Conservation (phyloP, 306 rosid species). For the Senna siamea region DNA sequence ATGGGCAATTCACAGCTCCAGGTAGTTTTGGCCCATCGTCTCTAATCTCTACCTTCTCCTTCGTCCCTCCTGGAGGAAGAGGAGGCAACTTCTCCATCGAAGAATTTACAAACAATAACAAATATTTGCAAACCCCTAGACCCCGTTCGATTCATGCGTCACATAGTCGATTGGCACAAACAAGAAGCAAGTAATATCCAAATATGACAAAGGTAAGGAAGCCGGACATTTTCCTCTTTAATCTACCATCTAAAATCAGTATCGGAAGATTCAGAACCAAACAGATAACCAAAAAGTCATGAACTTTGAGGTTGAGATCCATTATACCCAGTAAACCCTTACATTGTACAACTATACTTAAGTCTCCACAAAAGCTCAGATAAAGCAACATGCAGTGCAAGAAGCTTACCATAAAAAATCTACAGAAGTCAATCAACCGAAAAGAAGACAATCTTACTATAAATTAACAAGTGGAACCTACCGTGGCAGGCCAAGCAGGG, state of each 20-base stretch:
- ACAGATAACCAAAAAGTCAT: not conserved
- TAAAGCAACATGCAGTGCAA: slow-evolving; percentile 38
- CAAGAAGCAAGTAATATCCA: not conserved
- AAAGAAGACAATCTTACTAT: not conserved
- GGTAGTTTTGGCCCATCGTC: slow-evolving; percentile 9
- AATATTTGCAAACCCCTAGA: not conserved
- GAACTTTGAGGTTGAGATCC: slow-evolving; percentile 43
- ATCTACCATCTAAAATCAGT: not conserved
- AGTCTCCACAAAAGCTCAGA: slow-evolving; percentile 11
- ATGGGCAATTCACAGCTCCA: slow-evolving; percentile 15
- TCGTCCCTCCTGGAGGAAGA: not conserved
- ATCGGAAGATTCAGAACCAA: not conserved
- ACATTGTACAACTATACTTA: slow-evolving; percentile 25
- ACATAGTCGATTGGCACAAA: slow-evolving; percentile 4
- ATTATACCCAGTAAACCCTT: slow-evolving; percentile 13
- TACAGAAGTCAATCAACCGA: not conserved
- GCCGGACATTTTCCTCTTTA: not conserved
- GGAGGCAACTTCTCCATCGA: not conserved
- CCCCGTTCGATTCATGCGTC: not conserved
- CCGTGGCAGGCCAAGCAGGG: slow-evolving; percentile 99
- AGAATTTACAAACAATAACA: slow-evolving; percentile 1
- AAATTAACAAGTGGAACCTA: slow-evolving; percentile 33
- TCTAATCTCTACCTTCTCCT: slow-evolving; percentile 16
- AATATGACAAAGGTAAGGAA: not conserved
- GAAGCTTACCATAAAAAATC: slow-evolving; percentile 27